Evolutionary conservation across 2,329 filamentous ascomycete genomes (phyloP).

Genomic region (Botryotinia globosa): DNA sequence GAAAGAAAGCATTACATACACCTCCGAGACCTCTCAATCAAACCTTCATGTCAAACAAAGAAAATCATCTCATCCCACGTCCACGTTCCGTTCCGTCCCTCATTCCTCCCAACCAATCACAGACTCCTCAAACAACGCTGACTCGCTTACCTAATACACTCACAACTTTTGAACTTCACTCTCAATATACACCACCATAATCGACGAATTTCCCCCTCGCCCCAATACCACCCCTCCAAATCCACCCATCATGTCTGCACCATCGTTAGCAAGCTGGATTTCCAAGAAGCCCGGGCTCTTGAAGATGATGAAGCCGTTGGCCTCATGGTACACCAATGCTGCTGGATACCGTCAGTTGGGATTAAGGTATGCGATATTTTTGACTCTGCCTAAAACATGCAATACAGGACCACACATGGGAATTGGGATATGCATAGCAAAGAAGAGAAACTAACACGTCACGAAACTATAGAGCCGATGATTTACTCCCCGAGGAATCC

Average conservation of each 20-base stretch:
- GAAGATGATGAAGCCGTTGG: slow-evolving; percentile 73
- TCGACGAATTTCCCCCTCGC: neutral
- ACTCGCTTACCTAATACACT: slow-evolving; percentile 19
- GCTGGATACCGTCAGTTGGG: slow-evolving; percentile 92
- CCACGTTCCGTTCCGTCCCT: slow-evolving; percentile 9
- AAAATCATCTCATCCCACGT: neutral
- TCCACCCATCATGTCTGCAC: slow-evolving; percentile 37
- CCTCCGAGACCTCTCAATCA: neutral
- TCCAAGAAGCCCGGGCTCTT: slow-evolving; percentile 82
- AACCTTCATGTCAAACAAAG: slow-evolving; percentile 1
- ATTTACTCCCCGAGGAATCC: slow-evolving; percentile 91
- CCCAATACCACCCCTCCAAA: neutral
- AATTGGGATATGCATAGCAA: neutral
- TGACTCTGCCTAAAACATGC: neutral
- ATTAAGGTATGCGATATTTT: slow-evolving; percentile 62
- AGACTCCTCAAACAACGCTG: neutral
- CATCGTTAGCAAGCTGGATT: slow-evolving; percentile 71
- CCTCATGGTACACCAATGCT: slow-evolving; percentile 85
- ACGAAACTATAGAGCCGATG: slow-evolving; percentile 70
- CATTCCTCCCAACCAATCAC: slow-evolving; percentile 1
- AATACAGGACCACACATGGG: neutral
- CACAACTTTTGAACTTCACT: slow-evolving; percentile 18
- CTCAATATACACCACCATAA: slow-evolving; percentile 22
- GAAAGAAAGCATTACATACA: neutral
- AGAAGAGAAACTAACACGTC: slow-evolving; percentile 25